Conservation (phyloP, 2,329 filamentous ascomycete genomes). For the Bipolaris oryzae region DNA sequence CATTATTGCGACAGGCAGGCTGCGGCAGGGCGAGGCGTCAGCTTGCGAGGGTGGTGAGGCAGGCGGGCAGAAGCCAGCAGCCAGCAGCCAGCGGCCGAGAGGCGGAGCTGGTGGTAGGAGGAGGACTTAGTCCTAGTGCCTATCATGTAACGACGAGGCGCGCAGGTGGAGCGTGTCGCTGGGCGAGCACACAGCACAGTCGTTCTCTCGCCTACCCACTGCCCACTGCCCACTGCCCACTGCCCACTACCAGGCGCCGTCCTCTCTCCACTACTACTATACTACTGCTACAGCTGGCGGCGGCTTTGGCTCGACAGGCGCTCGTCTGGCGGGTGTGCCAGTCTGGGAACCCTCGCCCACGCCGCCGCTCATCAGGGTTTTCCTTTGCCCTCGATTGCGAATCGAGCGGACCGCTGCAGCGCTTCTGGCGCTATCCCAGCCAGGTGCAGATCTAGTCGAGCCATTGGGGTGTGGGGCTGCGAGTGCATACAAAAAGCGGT, state of each 20-base stretch:
- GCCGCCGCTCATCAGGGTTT: slow-evolving; percentile 23
- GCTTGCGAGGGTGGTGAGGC: slow-evolving; percentile 14
- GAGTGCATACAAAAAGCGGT: slow-evolving; percentile 19
- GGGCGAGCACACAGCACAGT: slow-evolving; percentile 27
- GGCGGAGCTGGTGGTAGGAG: slow-evolving; percentile 15
- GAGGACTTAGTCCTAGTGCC: no score
- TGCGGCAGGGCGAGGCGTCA: slow-evolving; percentile 27
- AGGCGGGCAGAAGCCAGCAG: slow-evolving; percentile 8
- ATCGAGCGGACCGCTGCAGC: slow-evolving; percentile 38
- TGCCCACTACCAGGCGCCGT: slow-evolving; percentile 6
- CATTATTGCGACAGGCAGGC: slow-evolving; percentile 35
- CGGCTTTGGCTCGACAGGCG: slow-evolving; percentile 9
- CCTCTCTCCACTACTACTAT: slow-evolving; percentile 14
- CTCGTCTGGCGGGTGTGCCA: slow-evolving; percentile 9
- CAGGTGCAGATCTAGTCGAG: slow-evolving; percentile 18
- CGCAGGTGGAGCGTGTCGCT: slow-evolving; percentile 21
- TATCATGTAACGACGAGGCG: background rate
- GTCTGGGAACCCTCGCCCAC: slow-evolving; percentile 25
- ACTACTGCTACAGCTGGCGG: slow-evolving; percentile 10
- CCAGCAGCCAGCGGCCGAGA: slow-evolving; percentile 7
- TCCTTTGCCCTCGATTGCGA: slow-evolving; percentile 25
- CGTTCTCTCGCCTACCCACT: slow-evolving; percentile 19
- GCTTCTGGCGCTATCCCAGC: slow-evolving; percentile 33
- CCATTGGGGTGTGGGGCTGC: slow-evolving; percentile 20
- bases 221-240: no score